Evolutionary conservation across 345 rosid genomes (phyloP), one percentile per base, ranked within the genome.

Genomic region (Syzygium aqueum): DNA sequence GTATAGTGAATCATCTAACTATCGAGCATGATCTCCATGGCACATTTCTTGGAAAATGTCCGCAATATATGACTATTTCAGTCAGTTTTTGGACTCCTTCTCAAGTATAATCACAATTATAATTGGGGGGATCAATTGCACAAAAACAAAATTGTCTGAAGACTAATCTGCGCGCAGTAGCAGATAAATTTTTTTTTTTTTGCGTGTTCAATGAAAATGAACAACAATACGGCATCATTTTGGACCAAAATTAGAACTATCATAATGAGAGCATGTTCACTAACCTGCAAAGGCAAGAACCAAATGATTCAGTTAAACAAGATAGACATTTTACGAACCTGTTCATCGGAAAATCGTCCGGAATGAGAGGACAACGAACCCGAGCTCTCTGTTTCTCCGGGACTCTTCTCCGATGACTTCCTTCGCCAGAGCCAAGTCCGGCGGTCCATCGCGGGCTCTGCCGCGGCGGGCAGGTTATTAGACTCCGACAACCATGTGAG

Each of bases 351-450:
- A 90, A 92, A 95, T 89, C 94, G 89, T 87, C 94, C 98, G 19
- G 95, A 95, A 83, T 89, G 89, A 51, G 97, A 94, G 77, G 97
- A 94, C 73, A 94, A 57, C 3, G 98, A 95, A 27, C 95, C 95
- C 6, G 91, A 92, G 77, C 96, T 92, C 90, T 94, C 97, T 3
- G 97, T 93, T 89, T 94, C 95, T 8, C 93, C 96, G 1, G 95
- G 95, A 85, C 96, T 94, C 89, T 92, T 90, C 90, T 94, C 96
- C 5, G 95, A 92, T 6, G 98, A 95, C 88, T 93, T 94, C 85
- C 94, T 90, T 77, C 94, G 91, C 98, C 98, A 95, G 54, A 96
- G 84, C 97, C 98, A 96, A 85, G 95, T 94, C 84, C 96, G 91
- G 85, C 97, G 90, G 90, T 96, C 98, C 95, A 93, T 93, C 86